phyloP scores from a whole-genome alignment of 2,329 filamentous ascomycete species.

The Xylaria multiplex region DNA sequence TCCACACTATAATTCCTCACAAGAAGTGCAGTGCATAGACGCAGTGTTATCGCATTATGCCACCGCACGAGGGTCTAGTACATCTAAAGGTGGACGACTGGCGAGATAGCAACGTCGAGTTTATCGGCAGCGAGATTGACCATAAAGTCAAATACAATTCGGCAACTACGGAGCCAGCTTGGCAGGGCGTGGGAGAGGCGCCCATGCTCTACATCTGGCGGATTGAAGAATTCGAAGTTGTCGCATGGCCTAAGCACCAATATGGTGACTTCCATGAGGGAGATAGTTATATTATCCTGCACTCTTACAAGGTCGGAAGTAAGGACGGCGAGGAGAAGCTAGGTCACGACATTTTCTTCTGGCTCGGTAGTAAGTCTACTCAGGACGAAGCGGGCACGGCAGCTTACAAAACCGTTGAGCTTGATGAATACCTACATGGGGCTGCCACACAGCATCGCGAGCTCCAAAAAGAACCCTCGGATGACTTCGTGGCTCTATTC shows the following conservation, averaged over 20 bases:
- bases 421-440: constrained; percentile 73
- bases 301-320: constrained; percentile 65
- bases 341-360: constrained; percentile 75
- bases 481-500: constrained; percentile 70
- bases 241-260: constrained; percentile 66
- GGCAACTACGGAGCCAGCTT: constrained; percentile 72
- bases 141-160: constrained; percentile 75
- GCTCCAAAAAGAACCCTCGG: constrained; percentile 66
- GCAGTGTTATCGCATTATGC: constrained; percentile 56
- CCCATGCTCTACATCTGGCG: constrained; percentile 72
- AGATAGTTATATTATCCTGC: constrained; percentile 74
- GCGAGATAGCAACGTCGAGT: constrained; percentile 74
- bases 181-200: constrained; percentile 67
- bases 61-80: constrained; percentile 69
- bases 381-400: constrained; percentile 76
- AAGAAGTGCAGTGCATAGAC: neutral
- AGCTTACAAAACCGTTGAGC: constrained; percentile 76
- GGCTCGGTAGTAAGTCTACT: constrained; percentile 71
- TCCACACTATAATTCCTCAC: too few relatives aligned
- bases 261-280: constrained; percentile 73
- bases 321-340: constrained; percentile 57
- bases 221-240: constrained; percentile 73
- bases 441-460: constrained; percentile 73
- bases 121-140: constrained; percentile 71
- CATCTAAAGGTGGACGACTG: constrained; percentile 73